Evolutionary conservation across 768 basidiomycete genomes (phyloP), one percentile per base, ranked within the genome.

Genomic region (Lentinula guzmanii): DNA sequence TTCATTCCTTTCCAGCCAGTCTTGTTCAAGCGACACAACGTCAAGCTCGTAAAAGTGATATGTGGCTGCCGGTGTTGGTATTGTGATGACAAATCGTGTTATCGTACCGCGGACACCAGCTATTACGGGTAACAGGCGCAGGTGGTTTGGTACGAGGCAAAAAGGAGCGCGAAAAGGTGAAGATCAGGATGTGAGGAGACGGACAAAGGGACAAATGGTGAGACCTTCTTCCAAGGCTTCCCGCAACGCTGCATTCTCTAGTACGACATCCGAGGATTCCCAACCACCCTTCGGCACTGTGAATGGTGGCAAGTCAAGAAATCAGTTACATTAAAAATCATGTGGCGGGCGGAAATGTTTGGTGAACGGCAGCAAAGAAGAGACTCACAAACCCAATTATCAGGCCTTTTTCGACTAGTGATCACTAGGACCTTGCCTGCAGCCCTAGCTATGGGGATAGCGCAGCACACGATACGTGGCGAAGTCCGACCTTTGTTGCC

Each of bases 201-300:
- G 81, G 78, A 82, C 74, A 86, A 79, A 86, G 81, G 86, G 82
- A 82, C 79, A 85, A 87, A 84, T 79, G 85, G 85, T 86, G 86
- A 86, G 90, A 94, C 92, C 92, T 93, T 94, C 92, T 90, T 94
- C 92, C 75, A 89, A 81, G 77, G 92, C 92, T 86, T 94, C 92
- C 75, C 92, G 84, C 70, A 85, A 89, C 77, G 92, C 92, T 72
- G 92, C 92, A 77, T 85, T 87, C 81, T 93, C 91, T 69, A 93
- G 78, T 74, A 79, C 81, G 68, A 81, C 86, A 82, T 94, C 92
- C 61, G 87, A 81, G 66, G 85, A 77, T 75, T 94, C 92, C 87
- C 87, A 94, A 71, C 92, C 92, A 73, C 92, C 92, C 80, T 94
- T 94, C n/a, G 92, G 92, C 69, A 94, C 92, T 93, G 70, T 56